Evolutionary conservation across 2,329 filamentous ascomycete genomes (phyloP), one percentile per base, ranked within the genome.

Genomic region (Colletotrichum sp.): DNA sequence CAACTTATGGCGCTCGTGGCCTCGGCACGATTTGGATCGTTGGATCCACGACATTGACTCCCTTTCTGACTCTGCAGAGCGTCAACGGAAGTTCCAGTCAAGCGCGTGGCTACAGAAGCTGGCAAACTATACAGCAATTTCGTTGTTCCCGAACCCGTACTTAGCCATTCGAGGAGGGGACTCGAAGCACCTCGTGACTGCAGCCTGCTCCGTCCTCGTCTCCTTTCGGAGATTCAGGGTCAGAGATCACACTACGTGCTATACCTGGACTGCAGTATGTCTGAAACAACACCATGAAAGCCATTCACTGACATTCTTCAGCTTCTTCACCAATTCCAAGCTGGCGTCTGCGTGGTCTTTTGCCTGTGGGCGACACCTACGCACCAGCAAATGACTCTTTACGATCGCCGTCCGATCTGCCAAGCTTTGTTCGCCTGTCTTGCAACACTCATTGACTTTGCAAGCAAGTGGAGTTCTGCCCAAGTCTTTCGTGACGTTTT

Each of bases 381-480:
- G 15, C 54, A 57, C 54, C 54, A 57, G 13, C 54, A 57, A 57
- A 57, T 57, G 54, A 16, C 54, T 13, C 54, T 57, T 18, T 57
- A 57, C 54, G 54, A 57, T 18, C 54, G 54, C 1, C 54, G 54
- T 0, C 54, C 54, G 5, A 7, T 57, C 27, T 57, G 54, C 1
- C 54, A 57, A 57, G 54, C 21, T 3, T 57, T 57, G 1, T 57
- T 57, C 16, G 54, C 54, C 54, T 57, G 54, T 57, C 54, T 57
- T 16, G 54, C 54, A 11, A 57, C 54, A 5, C 24, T 57, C 24
- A 29, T 57, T 3, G 54, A 57, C 54, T 57, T 57, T 29, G 54
- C 54, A 57, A 57, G 54, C 54, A 57, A 57, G 54, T 57, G 54
- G 54, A 57, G 54, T 16, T 57, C 54, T 57, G 54, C 54, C 8